These are phyloP conservation scores for Suhomyces kunorum DNA, from an alignment of 1,139 yeast species.

Conservation along the genomic window DNA sequence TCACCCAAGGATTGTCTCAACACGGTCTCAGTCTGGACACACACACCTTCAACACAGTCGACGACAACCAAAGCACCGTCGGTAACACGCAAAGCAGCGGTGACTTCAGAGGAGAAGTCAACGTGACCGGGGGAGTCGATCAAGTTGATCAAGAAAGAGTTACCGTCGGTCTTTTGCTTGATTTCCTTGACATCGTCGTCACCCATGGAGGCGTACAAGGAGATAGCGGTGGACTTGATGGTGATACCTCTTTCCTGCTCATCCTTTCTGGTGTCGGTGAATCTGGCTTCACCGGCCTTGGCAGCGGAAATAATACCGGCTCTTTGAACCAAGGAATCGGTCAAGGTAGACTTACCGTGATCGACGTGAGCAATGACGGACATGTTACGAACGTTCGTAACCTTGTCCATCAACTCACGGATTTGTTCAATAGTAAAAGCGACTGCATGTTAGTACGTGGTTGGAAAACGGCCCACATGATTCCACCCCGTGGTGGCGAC, in stretches of 20 bases:
- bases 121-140: constrained; percentile 99
- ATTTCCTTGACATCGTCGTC: constrained; percentile 95
- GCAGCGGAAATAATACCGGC: constrained; percentile 99
- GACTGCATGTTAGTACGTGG: constrained; percentile 41
- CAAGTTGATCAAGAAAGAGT: constrained; percentile 94
- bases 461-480: too few species aligned
- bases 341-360: constrained; percentile 99
- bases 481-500: not conserved
- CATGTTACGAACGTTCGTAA: constrained; percentile 99
- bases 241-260: constrained; percentile 99
- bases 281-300: constrained; percentile 99
- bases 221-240: constrained; percentile 97
- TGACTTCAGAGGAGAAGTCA: constrained; percentile 99
- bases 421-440: constrained; percentile 87
- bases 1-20: constrained; percentile 99
- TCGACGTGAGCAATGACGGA: constrained; percentile 99
- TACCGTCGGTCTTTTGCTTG: constrained; percentile 92
- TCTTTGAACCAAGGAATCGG: constrained; percentile 97
- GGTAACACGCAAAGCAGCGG: constrained; percentile 99
- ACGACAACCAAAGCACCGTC: constrained; percentile 99
- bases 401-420: constrained; percentile 99
- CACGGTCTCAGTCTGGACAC: constrained; percentile 99
- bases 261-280: constrained; percentile 99
- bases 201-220: constrained; percentile 85
- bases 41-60: constrained; percentile 99